phyloP scores from a whole-genome alignment of 805 yeast genomes.

The Candida boidinii region DNA sequence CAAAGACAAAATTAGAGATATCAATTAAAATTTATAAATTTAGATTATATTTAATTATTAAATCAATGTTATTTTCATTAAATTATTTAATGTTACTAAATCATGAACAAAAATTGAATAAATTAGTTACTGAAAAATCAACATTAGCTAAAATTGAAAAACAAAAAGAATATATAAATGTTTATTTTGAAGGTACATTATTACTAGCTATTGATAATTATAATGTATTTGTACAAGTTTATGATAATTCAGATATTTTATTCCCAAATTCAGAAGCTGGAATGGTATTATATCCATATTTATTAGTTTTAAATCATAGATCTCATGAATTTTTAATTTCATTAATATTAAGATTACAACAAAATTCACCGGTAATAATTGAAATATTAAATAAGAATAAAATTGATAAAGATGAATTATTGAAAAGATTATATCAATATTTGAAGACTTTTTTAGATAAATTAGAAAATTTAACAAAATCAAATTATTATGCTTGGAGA shows the following conservation, averaged over 20 bases:
- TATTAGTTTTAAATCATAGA: conserved; percentile 46
- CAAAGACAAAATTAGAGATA: conserved; percentile 12
- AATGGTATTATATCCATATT: conserved; percentile 37
- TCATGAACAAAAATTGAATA: conserved; percentile 28
- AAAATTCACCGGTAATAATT: conserved; percentile 24
- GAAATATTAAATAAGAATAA: conserved; percentile 25
- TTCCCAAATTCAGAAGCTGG: conserved; percentile 34
- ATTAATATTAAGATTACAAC: conserved; percentile 37
- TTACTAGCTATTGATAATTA: conserved; percentile 29
- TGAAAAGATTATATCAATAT: conserved; percentile 24
- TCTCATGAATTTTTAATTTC: conserved; percentile 53
- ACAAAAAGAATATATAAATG: conserved; percentile 22
- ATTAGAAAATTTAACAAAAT: conserved; percentile 26
- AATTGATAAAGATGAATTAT: conserved; percentile 25
- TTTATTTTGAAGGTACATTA: conserved; percentile 27
- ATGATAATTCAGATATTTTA: conserved; percentile 17
- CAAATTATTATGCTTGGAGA: conserved; percentile 39
- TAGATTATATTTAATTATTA: conserved; percentile 25
- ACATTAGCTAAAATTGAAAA: conserved; percentile 21
- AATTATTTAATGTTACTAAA: conserved; percentile 36
- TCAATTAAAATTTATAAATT: conserved; percentile 21
- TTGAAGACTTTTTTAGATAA: conserved; percentile 26
- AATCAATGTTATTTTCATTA: conserved; percentile 40
- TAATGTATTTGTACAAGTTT: conserved; percentile 24
- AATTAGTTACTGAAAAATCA: conserved; percentile 20